Conservation (phyloP, 2,329 filamentous ascomycete species). For the Canariomyces notabilis region DNA sequence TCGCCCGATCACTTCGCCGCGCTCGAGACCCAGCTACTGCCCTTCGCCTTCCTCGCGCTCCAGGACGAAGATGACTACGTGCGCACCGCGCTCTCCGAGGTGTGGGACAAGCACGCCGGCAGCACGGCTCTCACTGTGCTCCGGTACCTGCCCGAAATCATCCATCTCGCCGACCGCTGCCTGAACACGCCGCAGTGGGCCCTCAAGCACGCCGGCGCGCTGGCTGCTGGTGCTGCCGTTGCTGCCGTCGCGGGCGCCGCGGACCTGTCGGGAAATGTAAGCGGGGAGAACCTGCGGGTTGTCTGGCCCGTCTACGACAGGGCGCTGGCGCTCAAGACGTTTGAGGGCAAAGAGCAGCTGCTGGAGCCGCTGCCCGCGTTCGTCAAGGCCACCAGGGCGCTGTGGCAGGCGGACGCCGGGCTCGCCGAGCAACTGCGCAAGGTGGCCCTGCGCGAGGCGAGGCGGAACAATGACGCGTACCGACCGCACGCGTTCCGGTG, state of each 20-base stretch:
- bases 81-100: slow-evolving; percentile 71
- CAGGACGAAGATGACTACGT: slow-evolving; percentile 81
- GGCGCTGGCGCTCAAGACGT: slow-evolving; percentile 81
- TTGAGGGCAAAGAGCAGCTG: slow-evolving; percentile 83
- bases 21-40: slow-evolving; percentile 69
- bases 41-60: slow-evolving; percentile 82
- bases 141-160: slow-evolving; percentile 80
- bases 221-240: slow-evolving; percentile 71
- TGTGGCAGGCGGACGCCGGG: slow-evolving; percentile 50
- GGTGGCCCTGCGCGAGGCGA: slow-evolving; percentile 80
- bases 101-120: slow-evolving; percentile 88
- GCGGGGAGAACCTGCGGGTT: slow-evolving; percentile 51
- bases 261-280: slow-evolving; percentile 54
- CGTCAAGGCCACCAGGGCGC: slow-evolving; percentile 55
- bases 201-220: slow-evolving; percentile 81
- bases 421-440: slow-evolving; percentile 67
- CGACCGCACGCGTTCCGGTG: slow-evolving; percentile 67
- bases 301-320: slow-evolving; percentile 85
- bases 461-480: slow-evolving; percentile 83
- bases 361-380: slow-evolving; percentile 76
- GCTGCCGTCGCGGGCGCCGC: slow-evolving; percentile 58
- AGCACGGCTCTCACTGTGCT: slow-evolving; percentile 70
- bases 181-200: slow-evolving; percentile 82
- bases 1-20: slow-evolving; percentile 83
- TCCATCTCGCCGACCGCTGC: slow-evolving; percentile 59